phyloP scores from a whole-genome alignment of 2,329 filamentous ascomycete species.

The Plectosphaerella cucumerina region DNA sequence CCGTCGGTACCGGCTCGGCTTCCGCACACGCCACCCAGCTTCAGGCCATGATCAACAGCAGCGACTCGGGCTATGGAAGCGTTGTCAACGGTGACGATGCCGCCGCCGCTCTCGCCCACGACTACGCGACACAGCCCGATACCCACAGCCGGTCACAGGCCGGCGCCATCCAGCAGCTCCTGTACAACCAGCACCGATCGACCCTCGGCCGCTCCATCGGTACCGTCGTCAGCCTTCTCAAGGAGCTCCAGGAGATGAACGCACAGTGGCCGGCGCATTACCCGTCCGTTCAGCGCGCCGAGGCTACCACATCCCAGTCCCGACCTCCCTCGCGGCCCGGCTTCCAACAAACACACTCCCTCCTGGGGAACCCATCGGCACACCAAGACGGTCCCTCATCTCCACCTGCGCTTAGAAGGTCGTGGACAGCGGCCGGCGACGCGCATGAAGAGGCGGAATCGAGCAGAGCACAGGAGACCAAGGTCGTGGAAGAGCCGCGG shows the following conservation, averaged over 20 bases:
- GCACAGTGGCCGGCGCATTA: constrained; percentile 92
- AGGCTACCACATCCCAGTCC: constrained; percentile 30
- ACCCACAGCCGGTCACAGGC: constrained; percentile 53
- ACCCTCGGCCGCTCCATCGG: constrained; percentile 85
- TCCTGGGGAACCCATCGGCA: constrained; percentile 42
- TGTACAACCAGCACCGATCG: constrained; percentile 89
- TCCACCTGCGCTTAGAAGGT: constrained; percentile 56
- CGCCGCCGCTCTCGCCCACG: constrained; percentile 25
- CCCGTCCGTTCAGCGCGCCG: constrained; percentile 70
- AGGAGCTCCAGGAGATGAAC: constrained; percentile 84
- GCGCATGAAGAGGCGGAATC: constrained; percentile 56
- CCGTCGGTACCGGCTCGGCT: constrained; percentile 76
- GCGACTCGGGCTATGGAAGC: constrained; percentile 86
- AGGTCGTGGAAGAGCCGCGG: constrained; percentile 65
- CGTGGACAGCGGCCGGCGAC: constrained; percentile 63
- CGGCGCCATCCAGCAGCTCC: constrained; percentile 85
- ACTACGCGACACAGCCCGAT: constrained; percentile 12
- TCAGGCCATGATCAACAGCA: constrained; percentile 71
- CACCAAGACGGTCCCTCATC: constrained; percentile 31
- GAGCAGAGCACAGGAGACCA: constrained; percentile 64
- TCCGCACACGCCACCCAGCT: constrained; percentile 78
- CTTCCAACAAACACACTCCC: constrained; percentile 60
- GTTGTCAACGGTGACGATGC: constrained; percentile 62
- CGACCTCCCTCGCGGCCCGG: constrained; percentile 55
- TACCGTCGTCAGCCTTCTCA: constrained; percentile 77